Conservation (phyloP, 176 grass and related monocot species). For the Triticum turgidum region DNA sequence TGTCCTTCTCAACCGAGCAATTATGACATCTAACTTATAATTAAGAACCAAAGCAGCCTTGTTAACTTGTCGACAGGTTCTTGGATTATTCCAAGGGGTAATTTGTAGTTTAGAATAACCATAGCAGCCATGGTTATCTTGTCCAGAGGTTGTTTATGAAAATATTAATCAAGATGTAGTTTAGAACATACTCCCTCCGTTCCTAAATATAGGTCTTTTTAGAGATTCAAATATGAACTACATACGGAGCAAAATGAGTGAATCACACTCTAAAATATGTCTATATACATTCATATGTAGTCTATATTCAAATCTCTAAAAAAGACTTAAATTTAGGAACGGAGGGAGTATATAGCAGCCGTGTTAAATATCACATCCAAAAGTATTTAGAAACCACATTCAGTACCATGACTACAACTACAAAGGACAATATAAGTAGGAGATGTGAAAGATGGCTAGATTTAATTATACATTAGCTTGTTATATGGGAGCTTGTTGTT, state of each 20-base stretch:
- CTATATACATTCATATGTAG: too few relatives aligned
- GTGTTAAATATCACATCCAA: constrained; percentile 5
- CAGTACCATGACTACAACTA: constrained; percentile 2
- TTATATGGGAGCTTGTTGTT: background rate
- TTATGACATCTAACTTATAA: background rate
- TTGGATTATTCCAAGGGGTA: background rate
- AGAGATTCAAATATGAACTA: too few relatives aligned
- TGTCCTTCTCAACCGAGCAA: constrained; percentile 22
- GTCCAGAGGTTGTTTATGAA: background rate
- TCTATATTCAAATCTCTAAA: too few relatives aligned
- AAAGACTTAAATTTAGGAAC: too few relatives aligned
- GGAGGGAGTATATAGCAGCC: background rate
- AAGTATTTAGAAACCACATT: background rate
- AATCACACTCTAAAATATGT: too few relatives aligned
- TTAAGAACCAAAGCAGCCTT: background rate
- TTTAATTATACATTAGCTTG: background rate
- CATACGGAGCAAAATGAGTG: too few relatives aligned
- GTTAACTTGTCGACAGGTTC: background rate
- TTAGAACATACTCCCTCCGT: background rate
- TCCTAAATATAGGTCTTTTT: too few relatives aligned
- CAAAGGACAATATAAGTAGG: constrained; percentile 15
- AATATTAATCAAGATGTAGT: background rate
- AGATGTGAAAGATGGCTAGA: constrained; percentile 12
- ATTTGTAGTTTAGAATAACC: background rate
- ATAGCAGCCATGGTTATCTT: constrained; percentile 7